Evolutionary conservation across 192 early-diverging fungal species (phyloP), one percentile per base, ranked within the genome.

Genomic region (Geosiphon pyriformis): DNA sequence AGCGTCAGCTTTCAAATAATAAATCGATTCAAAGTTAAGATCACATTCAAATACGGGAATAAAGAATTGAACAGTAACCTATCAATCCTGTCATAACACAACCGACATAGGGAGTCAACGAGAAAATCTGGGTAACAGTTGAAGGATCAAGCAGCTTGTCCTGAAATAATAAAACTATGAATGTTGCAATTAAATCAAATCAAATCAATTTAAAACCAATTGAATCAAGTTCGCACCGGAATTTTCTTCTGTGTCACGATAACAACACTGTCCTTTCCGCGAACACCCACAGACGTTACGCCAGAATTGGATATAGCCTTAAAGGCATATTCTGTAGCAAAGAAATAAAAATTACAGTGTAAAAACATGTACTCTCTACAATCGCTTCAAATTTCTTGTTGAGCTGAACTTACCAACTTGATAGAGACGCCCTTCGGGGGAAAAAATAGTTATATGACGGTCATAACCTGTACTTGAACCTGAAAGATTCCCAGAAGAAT

Each of bases 381-480:
- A n/a, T n/a, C n/a, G n/a, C n/a, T n/a, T n/a, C n/a, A n/a, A n/a
- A n/a, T n/a, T n/a, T n/a, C n/a, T n/a, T n/a, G n/a, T n/a, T n/a
- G n/a, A n/a, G n/a, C n/a, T n/a, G n/a, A n/a, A n/a, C 67, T 61
- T 89, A 95, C 94, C 93, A 61, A 99, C 95, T 94, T 99, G 98
- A 76, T 98, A 99, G 59, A 99, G 85, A 48, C 95, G 85, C 61
- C 98, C 98, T 73, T 99, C 98, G 23, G 98, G 96, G 27, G 98
- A 99, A 73, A 99, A 99, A 75, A 99, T 92, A 61, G 98, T 98
- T 75, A 99, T 98, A 73, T 98, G 95, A 64, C 98, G 90, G 83
- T 99, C 98, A 80, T 99, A 96, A 70, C 94, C 93, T 70, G 83
- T 78, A 55, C 75, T 74, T 48, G 75, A 76, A 46, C 78, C 78